Conservation (phyloP, 441 rosid genomes). For the Adansonia madagascariensis region DNA sequence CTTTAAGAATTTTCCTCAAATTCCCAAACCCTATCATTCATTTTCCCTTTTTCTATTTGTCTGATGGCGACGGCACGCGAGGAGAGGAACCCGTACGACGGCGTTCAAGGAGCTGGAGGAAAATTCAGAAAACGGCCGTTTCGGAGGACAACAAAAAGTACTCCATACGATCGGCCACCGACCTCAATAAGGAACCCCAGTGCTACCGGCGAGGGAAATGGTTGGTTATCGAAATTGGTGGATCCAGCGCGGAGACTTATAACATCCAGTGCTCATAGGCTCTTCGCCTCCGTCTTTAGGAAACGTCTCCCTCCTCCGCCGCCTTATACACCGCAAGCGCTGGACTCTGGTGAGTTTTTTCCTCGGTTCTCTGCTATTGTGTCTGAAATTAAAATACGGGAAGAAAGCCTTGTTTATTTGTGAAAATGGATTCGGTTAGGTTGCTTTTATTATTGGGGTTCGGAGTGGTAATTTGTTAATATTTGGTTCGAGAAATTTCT, state of each 20-base stretch:
- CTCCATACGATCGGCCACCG: slow-evolving; percentile 84
- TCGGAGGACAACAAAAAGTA: slow-evolving; percentile 47
- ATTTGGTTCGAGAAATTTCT: background rate
- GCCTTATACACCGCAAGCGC: slow-evolving; percentile 48
- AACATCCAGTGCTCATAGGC: slow-evolving; percentile 69
- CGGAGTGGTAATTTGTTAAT: background rate
- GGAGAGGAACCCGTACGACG: slow-evolving; percentile 51
- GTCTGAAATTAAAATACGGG: background rate
- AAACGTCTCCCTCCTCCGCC: slow-evolving; percentile 69
- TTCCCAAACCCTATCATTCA: slow-evolving; percentile 43
- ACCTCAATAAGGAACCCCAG: slow-evolving; percentile 48
- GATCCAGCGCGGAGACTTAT: slow-evolving; percentile 91
- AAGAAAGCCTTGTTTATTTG: background rate
- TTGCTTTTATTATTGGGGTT: background rate
- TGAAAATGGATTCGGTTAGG: background rate
- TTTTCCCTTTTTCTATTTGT: slow-evolving; percentile 19
- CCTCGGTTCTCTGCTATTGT: background rate
- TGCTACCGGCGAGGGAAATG: slow-evolving; percentile 37
- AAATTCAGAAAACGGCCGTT: slow-evolving; percentile 68
- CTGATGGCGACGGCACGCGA: slow-evolving; percentile 76
- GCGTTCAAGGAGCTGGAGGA: slow-evolving; percentile 70
- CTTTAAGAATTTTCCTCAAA: slow-evolving; percentile 25
- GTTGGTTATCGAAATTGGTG: slow-evolving; percentile 86
- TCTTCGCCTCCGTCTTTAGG: slow-evolving; percentile 71
- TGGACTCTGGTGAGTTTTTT: slow-evolving; percentile 51